Percentiles rank a stretch among this genome's conserved stretches.
Conservation (phyloP, 2,329 filamentous ascomycete genomes). For the Mariannaea sp. region DNA sequence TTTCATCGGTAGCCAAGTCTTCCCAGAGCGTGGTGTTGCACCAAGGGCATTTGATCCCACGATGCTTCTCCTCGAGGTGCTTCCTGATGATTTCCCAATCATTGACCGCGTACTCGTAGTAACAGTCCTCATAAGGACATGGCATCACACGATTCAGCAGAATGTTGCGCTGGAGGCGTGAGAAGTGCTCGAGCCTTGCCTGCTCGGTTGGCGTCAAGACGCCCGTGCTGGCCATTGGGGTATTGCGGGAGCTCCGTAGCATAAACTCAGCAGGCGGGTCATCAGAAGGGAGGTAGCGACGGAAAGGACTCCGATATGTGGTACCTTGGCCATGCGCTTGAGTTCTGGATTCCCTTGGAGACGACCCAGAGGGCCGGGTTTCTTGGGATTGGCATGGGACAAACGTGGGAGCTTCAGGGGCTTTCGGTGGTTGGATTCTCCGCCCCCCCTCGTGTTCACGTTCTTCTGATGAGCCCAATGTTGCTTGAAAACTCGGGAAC, state of each 20-base stretch:
- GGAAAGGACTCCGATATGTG: slow-evolving; percentile 17
- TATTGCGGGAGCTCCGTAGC: slow-evolving; percentile 40
- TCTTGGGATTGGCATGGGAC: too few relatives aligned
- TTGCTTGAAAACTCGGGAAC: too few relatives aligned
- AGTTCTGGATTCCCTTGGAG: too few relatives aligned
- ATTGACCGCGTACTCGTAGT: slow-evolving; percentile 39
- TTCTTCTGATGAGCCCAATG: too few relatives aligned
- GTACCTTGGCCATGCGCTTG: neutral
- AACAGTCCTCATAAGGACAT: slow-evolving; percentile 49
- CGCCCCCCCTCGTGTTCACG: too few relatives aligned
- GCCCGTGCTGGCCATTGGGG: slow-evolving; percentile 45
- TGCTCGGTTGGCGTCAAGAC: slow-evolving; percentile 50
- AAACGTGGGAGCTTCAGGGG: too few relatives aligned
- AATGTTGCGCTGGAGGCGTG: slow-evolving; percentile 17
- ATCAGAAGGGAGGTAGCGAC: slow-evolving; percentile 23
- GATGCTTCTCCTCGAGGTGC: slow-evolving; percentile 46
- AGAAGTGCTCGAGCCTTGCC: slow-evolving; percentile 39
- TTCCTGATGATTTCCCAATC: slow-evolving; percentile 39
- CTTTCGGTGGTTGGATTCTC: too few relatives aligned
- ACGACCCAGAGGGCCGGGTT: too few relatives aligned
- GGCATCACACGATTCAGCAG: slow-evolving; percentile 36
- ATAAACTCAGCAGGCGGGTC: slow-evolving; percentile 42
- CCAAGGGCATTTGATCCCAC: slow-evolving; percentile 43
- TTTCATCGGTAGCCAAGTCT: slow-evolving; percentile 38
- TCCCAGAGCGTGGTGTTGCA: slow-evolving; percentile 41